Evolutionary conservation across 371 early-diverging fungal species (phyloP).

Genomic region (Encephalitozoon cuniculi): DNA sequence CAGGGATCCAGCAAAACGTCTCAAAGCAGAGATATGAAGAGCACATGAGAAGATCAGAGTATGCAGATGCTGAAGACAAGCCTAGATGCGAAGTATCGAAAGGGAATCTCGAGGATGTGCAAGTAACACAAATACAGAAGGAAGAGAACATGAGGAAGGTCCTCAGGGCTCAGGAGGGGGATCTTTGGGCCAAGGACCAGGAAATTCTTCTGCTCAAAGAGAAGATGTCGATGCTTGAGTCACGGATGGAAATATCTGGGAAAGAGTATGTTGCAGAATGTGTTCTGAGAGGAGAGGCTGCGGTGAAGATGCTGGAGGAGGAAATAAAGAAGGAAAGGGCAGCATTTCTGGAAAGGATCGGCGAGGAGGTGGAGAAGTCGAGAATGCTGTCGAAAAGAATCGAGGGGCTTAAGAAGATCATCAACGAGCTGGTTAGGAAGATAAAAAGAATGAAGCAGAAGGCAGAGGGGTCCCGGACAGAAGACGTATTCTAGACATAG

Average conservation of each 20-base stretch:
- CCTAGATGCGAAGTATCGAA: too few species aligned
- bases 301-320: not conserved
- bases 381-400: not conserved
- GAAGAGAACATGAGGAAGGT: not conserved
- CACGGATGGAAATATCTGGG: not conserved
- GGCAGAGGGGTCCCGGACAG: not conserved
- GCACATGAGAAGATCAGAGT: not conserved
- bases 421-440: not conserved
- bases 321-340: not conserved
- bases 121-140: not conserved
- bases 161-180: not conserved
- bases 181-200: not conserved
- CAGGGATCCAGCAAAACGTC: not conserved
- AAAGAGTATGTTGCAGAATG: not conserved
- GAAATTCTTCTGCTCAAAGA: not conserved
- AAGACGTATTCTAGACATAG: not conserved
- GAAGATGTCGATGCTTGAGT: not conserved
- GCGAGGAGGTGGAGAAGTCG: not conserved
- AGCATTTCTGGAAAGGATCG: not conserved
- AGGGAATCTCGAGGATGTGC: not conserved
- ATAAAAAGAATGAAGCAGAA: not conserved
- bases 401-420: not conserved
- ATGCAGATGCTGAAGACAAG: not conserved
- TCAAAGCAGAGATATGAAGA: conserved; percentile 9
- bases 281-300: not conserved